Evolutionary conservation across 768 basidiomycete genomes (phyloP), one percentile per base, ranked within the genome.

Genomic region (Megacollybia marginata): DNA sequence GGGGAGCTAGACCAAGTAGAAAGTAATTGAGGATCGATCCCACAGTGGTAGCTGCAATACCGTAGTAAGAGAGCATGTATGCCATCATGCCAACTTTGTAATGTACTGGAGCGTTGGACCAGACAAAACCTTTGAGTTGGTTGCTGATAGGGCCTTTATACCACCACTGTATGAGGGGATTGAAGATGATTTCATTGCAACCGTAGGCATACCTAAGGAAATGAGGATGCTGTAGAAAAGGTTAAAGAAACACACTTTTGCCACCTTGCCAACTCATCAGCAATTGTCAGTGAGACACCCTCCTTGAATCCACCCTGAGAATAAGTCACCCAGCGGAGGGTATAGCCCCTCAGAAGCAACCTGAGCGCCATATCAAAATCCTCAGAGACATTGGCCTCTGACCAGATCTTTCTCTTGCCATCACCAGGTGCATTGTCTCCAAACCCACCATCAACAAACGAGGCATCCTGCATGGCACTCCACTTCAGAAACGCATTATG

Each of bases 181-280:
- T 85, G 74, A 93, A 92, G 55, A 92, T 78, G 50, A 94, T 79
- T 67, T 87, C 85, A 56, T 80, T 81, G 57, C 81, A 84, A 1
- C 80, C 73, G 73, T 56, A 35, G 52, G 38, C 38, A 8, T 28
- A 28, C 6, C 23, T 28, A 28, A 6, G 23, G 23, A 28, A 6
- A 28, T 28, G 6, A 28, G 23, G 6, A 28, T 28, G 23, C 6
- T 28, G 23, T 28, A 28, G 23, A 6, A 28, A 28, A 28, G 23
- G 6, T 3, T 28, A 28, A 6, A 65, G 76, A 79, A 3, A 75
- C 74, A 51, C 76, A 76, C 54, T 93, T 95, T 56, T 93, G 89
- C 92, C 92, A 94, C 9, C 92, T 67, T 43, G 90, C 90, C 16
- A 95, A 65, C 63, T 95, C 92, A 63, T 95, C 92, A 23, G 90